Percentiles rank a stretch among this genome's conserved stretches.
phyloP scores from a whole-genome alignment of 495 filamentous ascomycete species.

The Cairneyella variabilis region DNA sequence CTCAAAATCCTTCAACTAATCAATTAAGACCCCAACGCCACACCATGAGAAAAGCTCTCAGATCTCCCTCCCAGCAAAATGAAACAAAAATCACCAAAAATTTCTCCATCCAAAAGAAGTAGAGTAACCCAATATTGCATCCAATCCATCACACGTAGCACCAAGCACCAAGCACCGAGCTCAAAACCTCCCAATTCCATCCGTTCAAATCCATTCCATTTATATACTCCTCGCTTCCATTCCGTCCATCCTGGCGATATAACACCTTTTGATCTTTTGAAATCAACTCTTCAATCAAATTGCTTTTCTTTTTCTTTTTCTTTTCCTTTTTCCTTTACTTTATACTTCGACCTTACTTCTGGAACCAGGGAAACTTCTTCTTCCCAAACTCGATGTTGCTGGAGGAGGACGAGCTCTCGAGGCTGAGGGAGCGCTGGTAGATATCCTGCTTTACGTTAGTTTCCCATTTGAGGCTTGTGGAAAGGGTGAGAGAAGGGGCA shows the following conservation, averaged over 20 bases:
- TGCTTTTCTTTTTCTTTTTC: too few species aligned
- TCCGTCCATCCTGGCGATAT: too few species aligned
- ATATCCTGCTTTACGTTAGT: slow-evolving; percentile 46
- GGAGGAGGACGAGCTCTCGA: slow-evolving; percentile 43
- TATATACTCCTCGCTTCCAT: too few species aligned
- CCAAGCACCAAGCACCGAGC: too few species aligned
- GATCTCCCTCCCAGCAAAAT: not conserved
- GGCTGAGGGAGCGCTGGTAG: slow-evolving; percentile 54
- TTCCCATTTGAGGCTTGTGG: not conserved
- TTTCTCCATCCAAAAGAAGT: not conserved
- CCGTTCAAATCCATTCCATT: too few species aligned
- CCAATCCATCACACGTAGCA: too few species aligned
- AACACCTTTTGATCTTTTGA: too few species aligned
- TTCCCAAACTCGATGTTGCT: slow-evolving; percentile 34
- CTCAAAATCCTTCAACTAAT: too few species aligned
- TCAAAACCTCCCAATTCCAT: too few species aligned
- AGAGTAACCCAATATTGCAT: not conserved
- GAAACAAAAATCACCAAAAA: not conserved
- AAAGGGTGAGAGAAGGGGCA: not conserved
- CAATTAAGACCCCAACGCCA: slow-evolving; percentile 1
- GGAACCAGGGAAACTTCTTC: slow-evolving; percentile 58
- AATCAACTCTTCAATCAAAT: too few species aligned
- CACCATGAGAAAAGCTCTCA: slow-evolving; percentile 2
- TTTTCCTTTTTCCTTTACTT: too few species aligned
- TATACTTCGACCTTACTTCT: slow-evolving; percentile 26